Percentiles rank a stretch among this genome's conserved stretches.
Conservation (phyloP, 805 yeast genomes). For the Cyberlindnera maritima region DNA sequence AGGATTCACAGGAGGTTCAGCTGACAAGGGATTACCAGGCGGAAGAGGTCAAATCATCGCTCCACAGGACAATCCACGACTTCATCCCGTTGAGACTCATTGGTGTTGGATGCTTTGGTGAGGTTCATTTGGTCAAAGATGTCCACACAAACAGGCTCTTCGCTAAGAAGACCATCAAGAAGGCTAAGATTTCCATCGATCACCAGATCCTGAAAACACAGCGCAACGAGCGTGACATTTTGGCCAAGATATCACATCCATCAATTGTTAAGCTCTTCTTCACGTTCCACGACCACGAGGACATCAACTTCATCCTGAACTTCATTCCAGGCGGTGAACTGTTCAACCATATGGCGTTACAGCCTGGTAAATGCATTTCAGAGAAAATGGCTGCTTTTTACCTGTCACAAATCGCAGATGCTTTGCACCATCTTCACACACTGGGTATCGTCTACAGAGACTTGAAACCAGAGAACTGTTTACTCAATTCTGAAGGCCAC, state of each 20-base stretch:
- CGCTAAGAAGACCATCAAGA: slow-evolving; percentile 84
- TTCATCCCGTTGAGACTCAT: slow-evolving; percentile 69
- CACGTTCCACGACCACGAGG: slow-evolving; percentile 77
- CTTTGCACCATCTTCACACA: slow-evolving; percentile 70
- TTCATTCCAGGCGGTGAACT: slow-evolving; percentile 90
- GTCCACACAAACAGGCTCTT: slow-evolving; percentile 55
- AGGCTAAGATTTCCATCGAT: slow-evolving; percentile 69
- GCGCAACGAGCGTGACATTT: slow-evolving; percentile 72
- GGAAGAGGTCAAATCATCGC: neutral
- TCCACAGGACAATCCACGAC: slow-evolving; percentile 38
- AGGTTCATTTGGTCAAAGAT: slow-evolving; percentile 77
- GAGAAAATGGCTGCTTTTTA: slow-evolving; percentile 64
- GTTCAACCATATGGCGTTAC: slow-evolving; percentile 38
- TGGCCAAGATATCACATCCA: slow-evolving; percentile 71
- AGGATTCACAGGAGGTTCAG: slow-evolving; percentile 15
- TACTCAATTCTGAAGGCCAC: slow-evolving; percentile 75
- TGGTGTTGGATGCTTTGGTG: slow-evolving; percentile 88
- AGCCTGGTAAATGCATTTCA: slow-evolving; percentile 13
- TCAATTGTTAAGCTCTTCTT: slow-evolving; percentile 79
- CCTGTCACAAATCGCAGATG: slow-evolving; percentile 77
- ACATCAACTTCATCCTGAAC: slow-evolving; percentile 73
- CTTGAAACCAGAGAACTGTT: slow-evolving; percentile 85
- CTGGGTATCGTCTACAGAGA: slow-evolving; percentile 86
- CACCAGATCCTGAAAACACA: slow-evolving; percentile 61
- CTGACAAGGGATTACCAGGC: slow-evolving; percentile 16